Conservation (phyloP, 2,329 filamentous ascomycete genomes). For the Dactylellina sp. region DNA sequence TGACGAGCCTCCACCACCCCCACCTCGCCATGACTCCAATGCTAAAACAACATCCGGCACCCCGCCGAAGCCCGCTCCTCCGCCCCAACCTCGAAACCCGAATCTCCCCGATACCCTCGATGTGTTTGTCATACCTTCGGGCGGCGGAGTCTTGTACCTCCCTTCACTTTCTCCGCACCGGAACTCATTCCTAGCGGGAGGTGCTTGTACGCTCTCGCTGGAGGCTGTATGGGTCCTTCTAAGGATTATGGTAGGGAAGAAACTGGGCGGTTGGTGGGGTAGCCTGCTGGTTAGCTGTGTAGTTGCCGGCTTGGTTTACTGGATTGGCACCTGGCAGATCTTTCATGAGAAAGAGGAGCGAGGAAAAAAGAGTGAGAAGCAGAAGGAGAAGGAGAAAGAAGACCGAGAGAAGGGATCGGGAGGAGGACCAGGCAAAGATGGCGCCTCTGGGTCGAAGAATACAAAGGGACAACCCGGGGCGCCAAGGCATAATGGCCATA, state of each 20-base stretch:
- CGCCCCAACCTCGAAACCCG: constrained; percentile 47
- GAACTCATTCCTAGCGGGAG: constrained; percentile 59
- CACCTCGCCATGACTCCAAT: constrained; percentile 57
- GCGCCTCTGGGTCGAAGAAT: constrained; percentile 10
- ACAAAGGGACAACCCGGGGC: constrained; percentile 1
- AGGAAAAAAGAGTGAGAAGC: constrained; percentile 33
- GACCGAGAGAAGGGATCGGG: constrained; percentile 15
- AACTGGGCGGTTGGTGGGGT: constrained; percentile 48
- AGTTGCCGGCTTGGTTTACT: constrained; percentile 46
- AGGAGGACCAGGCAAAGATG: background rate
- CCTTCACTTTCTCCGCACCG: constrained; percentile 58
- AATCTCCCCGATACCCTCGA: constrained; percentile 56
- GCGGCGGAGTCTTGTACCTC: constrained; percentile 60
- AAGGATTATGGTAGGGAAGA: constrained; percentile 22
- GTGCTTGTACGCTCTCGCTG: constrained; percentile 50
- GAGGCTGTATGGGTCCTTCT: constrained; percentile 37
- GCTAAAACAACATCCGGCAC: constrained; percentile 56
- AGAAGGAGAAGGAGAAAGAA: constrained; percentile 6
- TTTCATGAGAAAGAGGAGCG: constrained; percentile 41
- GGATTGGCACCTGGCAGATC: constrained; percentile 32
- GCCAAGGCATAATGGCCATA: constrained; percentile 49
- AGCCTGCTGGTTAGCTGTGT: constrained; percentile 33
- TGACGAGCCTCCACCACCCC: constrained; percentile 57
- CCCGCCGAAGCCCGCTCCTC: constrained; percentile 46
- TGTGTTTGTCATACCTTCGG: constrained; percentile 59